phyloP scores from a whole-genome alignment of 1,284 basidiomycete genomes.

The Trametes sp. region DNA sequence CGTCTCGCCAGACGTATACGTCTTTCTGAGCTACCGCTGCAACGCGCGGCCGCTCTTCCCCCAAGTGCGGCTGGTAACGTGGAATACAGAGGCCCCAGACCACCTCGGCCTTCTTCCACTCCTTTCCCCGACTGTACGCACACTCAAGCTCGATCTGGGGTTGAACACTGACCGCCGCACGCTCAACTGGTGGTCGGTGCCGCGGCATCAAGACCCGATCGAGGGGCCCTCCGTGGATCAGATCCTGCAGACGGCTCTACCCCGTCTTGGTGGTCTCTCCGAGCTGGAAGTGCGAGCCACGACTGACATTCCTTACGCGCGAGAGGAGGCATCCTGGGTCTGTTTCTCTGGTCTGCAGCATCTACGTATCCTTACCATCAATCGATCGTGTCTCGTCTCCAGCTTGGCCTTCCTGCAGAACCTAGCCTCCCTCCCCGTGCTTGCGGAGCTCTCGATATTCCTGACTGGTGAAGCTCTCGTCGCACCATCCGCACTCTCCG shows the following conservation, averaged over 20 bases:
- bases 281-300: not conserved
- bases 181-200: not conserved
- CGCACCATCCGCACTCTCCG: not conserved
- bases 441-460: not conserved
- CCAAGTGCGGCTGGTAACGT: not conserved
- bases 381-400: not conserved
- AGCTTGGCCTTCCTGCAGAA: not conserved
- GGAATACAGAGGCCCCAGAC: not conserved
- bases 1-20: not conserved
- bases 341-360: not conserved
- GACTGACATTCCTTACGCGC: not conserved
- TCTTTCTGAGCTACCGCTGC: not conserved
- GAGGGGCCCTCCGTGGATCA: not conserved
- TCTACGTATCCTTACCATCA: not conserved
- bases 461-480: not conserved
- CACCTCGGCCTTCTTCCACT: not conserved
- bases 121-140: not conserved
- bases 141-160: not conserved
- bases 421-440: not conserved
- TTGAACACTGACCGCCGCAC: not conserved
- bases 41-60: not conserved
- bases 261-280: not conserved
- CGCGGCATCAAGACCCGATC: not conserved
- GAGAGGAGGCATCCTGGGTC: not conserved
- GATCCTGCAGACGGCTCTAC: not conserved